Evolutionary conservation across 1,139 yeast genomes (phyloP).

Genomic region (Candida anutae): DNA sequence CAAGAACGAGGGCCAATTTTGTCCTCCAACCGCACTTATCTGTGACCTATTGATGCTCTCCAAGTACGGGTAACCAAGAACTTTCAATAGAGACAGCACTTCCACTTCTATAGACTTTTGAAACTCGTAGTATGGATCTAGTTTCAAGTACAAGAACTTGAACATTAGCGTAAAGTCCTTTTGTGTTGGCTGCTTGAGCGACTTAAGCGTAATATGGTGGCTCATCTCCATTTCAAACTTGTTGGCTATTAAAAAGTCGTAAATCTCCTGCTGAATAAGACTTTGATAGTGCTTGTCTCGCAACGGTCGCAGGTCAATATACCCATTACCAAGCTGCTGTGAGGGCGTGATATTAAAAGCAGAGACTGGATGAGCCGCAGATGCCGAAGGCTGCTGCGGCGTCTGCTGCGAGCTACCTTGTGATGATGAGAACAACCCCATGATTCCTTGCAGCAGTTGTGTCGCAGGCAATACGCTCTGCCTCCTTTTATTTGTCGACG

Average conservation of each 20-base stretch:
- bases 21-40: constrained; percentile 87
- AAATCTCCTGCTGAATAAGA: constrained; percentile 56
- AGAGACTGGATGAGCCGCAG: constrained; percentile 6
- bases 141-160: constrained; percentile 65
- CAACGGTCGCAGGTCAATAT: constrained; percentile 64
- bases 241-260: constrained; percentile 53
- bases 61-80: constrained; percentile 69
- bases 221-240: constrained; percentile 70
- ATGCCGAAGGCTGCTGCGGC: constrained; percentile 9
- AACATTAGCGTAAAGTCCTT: constrained; percentile 75
- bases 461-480: constrained; percentile 17
- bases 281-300: constrained; percentile 65
- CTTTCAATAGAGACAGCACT: constrained; percentile 58
- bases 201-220: constrained; percentile 58
- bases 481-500: constrained; percentile 26
- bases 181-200: constrained; percentile 76
- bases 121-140: constrained; percentile 77
- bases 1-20: constrained; percentile 77
- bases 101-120: constrained; percentile 68
- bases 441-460: constrained; percentile 7
- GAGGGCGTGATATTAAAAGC: constrained; percentile 4
- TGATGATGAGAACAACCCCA: constrained; percentile 6
- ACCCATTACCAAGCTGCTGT: constrained; percentile 3
- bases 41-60: constrained; percentile 78
- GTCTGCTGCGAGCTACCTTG: constrained; percentile 11